Evolutionary conservation across 768 basidiomycete species (phyloP).

Genomic region (Lactarius hatsudake): DNA sequence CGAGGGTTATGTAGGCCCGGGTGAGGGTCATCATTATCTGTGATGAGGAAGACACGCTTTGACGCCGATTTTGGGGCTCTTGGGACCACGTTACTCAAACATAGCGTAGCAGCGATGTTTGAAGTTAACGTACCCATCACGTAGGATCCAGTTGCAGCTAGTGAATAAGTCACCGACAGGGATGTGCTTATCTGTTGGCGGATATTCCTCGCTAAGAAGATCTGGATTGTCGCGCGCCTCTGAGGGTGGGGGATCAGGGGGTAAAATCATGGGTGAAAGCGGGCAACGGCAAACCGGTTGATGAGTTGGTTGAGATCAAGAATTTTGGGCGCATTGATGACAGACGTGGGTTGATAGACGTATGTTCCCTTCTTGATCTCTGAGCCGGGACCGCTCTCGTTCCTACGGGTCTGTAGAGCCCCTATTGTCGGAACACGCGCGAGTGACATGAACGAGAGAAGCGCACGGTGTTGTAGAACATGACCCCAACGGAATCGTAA

Average conservation of each 20-base stretch:
- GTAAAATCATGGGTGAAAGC: not conserved
- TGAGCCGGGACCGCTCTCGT: constrained; percentile 41
- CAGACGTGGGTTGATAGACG: constrained; percentile 72
- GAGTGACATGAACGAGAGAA: not conserved
- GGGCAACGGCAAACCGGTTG: constrained; percentile 53
- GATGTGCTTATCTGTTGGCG: constrained; percentile 56
- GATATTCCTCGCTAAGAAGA: constrained; percentile 57
- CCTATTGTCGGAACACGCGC: not conserved
- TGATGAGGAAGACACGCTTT: constrained; percentile 92
- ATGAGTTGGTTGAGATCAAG: constrained; percentile 74
- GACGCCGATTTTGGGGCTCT: constrained; percentile 85
- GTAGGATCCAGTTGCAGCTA: constrained; percentile 84
- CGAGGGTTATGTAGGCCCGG: constrained; percentile 54
- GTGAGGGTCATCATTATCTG: constrained; percentile 82
- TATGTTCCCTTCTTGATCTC: constrained; percentile 69
- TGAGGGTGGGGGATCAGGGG: constrained; percentile 34
- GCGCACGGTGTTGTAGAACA: constrained; percentile 91
- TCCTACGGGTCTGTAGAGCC: constrained; percentile 34
- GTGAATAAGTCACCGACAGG: constrained; percentile 90
- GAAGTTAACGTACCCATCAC: constrained; percentile 62
- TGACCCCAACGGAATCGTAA: constrained; percentile 83
- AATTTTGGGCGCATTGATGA: constrained; percentile 77
- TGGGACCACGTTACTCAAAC: not conserved
- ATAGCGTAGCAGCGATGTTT: not conserved
- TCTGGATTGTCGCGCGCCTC: constrained; percentile 64